A percentile compares a stretch with the other conserved stretches of the same genome.
phyloP scores from a whole-genome alignment of 345 rosid species.

The Lagerstroemia speciosa region DNA sequence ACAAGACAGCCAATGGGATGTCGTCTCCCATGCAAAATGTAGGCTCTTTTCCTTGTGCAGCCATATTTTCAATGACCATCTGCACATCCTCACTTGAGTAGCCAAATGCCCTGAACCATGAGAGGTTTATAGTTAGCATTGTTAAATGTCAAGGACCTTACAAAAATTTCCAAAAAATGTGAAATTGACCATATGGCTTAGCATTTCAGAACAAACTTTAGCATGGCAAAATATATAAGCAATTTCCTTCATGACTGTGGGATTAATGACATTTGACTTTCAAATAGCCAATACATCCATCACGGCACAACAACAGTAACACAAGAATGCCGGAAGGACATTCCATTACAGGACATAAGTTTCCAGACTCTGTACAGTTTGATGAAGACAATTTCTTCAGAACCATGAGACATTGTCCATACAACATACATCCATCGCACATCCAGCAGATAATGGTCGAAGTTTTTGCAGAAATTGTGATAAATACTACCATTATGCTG shows the following conservation, averaged over 20 bases:
- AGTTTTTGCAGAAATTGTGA: not conserved
- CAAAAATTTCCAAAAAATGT: not conserved
- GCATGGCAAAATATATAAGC: not conserved
- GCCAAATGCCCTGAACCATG: slow-evolving; percentile 73
- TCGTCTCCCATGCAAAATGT: slow-evolving; percentile 99
- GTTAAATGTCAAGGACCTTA: not conserved
- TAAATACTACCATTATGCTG: not conserved
- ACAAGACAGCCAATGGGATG: slow-evolving; percentile 75
- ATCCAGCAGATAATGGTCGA: not conserved
- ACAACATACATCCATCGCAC: not conserved
- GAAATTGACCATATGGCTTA: not conserved
- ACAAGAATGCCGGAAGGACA: not conserved
- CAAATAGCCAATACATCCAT: not conserved
- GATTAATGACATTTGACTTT: not conserved
- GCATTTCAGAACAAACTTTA: not conserved
- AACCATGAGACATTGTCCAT: not conserved
- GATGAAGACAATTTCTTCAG: not conserved
- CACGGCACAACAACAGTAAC: not conserved
- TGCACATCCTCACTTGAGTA: slow-evolving; percentile 99
- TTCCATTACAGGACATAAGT: not conserved
- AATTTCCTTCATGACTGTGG: not conserved
- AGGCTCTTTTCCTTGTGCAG: slow-evolving; percentile 95
- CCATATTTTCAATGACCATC: slow-evolving; percentile 97
- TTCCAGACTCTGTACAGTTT: not conserved
- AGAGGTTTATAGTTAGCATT: slow-evolving; percentile 8